These are phyloP conservation scores for Pichia sp. DNA, from an alignment of 1,139 yeast species.

Conservation along the genomic window DNA sequence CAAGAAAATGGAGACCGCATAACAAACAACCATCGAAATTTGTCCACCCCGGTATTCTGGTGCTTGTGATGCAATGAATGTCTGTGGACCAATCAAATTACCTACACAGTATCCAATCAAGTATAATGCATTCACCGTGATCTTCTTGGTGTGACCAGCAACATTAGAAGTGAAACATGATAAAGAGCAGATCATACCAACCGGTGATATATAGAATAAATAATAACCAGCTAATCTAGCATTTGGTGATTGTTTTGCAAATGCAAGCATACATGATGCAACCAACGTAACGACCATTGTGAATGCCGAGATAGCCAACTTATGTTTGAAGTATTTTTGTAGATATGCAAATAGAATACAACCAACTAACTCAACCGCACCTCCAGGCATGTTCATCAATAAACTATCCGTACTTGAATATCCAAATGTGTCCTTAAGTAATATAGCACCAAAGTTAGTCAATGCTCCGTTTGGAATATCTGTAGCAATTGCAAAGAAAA, in stretches of 20 bases:
- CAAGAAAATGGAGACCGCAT: slow-evolving; percentile 19
- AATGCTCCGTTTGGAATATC: slow-evolving; percentile 38
- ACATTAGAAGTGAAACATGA: slow-evolving; percentile 47
- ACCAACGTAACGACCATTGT: slow-evolving; percentile 35
- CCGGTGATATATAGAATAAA: slow-evolving; percentile 30
- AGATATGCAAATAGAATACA: slow-evolving; percentile 37
- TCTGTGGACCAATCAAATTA: slow-evolving; percentile 54
- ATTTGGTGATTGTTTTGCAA: slow-evolving; percentile 31
- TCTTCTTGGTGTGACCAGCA: slow-evolving; percentile 43
- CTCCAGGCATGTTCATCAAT: slow-evolving; percentile 36
- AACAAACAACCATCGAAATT: slow-evolving; percentile 29
- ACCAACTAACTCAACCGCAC: slow-evolving; percentile 34
- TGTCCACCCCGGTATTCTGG: slow-evolving; percentile 42
- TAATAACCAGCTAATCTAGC: slow-evolving; percentile 42
- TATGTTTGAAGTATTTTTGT: slow-evolving; percentile 29
- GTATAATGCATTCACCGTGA: slow-evolving; percentile 51
- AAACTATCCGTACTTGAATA: slow-evolving; percentile 26
- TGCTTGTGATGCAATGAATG: slow-evolving; percentile 38
- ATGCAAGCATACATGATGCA: slow-evolving; percentile 45
- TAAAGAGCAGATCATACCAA: slow-evolving; percentile 36
- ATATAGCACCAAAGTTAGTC: slow-evolving; percentile 32
- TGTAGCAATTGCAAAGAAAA: slow-evolving; percentile 29
- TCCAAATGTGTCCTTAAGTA: slow-evolving; percentile 25
- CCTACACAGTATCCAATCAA: slow-evolving; percentile 59
- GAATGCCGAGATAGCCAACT: slow-evolving; percentile 40